Conservation (phyloP, 768 basidiomycete genomes). For the Lactarius hengduanensis region DNA sequence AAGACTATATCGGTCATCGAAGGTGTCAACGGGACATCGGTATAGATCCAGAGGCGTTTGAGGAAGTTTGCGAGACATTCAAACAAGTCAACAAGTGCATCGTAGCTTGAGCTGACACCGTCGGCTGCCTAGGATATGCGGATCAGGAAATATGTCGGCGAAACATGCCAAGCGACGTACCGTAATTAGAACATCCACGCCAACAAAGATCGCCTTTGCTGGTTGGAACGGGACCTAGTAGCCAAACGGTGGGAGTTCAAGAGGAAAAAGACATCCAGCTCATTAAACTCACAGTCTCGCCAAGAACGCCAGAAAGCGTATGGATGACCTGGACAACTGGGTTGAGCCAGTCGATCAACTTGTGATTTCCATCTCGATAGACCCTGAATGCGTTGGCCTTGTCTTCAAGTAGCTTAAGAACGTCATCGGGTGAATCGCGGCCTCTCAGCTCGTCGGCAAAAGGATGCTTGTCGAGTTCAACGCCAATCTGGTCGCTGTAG, state of each 20-base stretch:
- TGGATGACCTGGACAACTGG: neutral
- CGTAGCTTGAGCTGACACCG: neutral
- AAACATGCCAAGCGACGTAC: neutral
- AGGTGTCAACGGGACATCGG: neutral
- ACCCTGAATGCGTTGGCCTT: neutral
- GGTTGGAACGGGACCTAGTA: neutral
- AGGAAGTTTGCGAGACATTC: slow-evolving; percentile 8
- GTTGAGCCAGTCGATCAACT: neutral
- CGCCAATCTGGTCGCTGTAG: neutral
- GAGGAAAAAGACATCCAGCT: neutral
- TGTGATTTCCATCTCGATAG: neutral
- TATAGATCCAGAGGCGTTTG: slow-evolving; percentile 5
- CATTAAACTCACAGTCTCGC: neutral
- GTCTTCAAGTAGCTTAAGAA: neutral
- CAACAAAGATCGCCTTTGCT: neutral
- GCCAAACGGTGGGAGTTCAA: neutral
- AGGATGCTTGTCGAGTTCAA: slow-evolving; percentile 3
- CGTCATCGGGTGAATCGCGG: neutral
- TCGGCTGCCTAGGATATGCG: neutral
- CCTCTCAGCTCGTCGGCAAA: neutral
- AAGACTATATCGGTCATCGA: neutral
- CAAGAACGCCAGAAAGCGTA: neutral
- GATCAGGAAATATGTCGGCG: no score
- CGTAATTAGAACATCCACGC: neutral
- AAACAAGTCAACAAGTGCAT: slow-evolving; percentile 7